Evolutionary conservation across 257 asterid genomes (phyloP), one percentile per base, ranked within the genome.

Genomic region (Thymus quinquecostatus): DNA sequence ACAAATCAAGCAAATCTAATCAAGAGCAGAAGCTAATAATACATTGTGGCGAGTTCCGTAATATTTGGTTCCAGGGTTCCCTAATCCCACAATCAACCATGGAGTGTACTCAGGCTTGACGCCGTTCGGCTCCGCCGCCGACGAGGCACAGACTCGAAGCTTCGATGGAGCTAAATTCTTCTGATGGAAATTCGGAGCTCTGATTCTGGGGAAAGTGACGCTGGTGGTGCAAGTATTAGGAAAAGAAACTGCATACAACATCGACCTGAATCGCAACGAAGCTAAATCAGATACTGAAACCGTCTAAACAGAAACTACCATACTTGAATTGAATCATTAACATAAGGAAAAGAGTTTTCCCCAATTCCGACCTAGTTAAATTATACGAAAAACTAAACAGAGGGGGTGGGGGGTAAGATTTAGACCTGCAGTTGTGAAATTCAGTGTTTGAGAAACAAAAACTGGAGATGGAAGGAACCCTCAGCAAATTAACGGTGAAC

Each of bases 11-110:
- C 11, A 72, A 64, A 62, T 40, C 33, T 64, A 71, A 56, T 6
- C 4, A 47, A 8, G 45, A 63, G 58, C 49, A 2, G 54, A 56
- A 61, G 49, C 43, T 43, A 56, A 59, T 36, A 50, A 58, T 91
- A 92, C 99, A 81, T 92, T 95, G 84, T 95, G 99, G 12, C 98
- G 97, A 3, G 99, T 92, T 61, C 98, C 99, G n/a, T 92, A 88
- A 78, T 89, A 95, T 78, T 87, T 92, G 84, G 84, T 88, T 43
- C 98, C 99, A 0, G 98, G 99, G 74, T 95, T 92, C n/a, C 99
- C 99, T 75, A 95, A 86, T 27, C 98, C 99, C n/a, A 86, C 98
- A 83, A 95, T 84, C 66, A 95, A 83, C 99, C 98, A 95, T 1
- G 98, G 98, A 55, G 99, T 95, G 81, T 84, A 95, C 82, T 95